Evolutionary conservation across 495 filamentous ascomycete genomes (phyloP).

Genomic region (Talaromyces wortmannii): DNA sequence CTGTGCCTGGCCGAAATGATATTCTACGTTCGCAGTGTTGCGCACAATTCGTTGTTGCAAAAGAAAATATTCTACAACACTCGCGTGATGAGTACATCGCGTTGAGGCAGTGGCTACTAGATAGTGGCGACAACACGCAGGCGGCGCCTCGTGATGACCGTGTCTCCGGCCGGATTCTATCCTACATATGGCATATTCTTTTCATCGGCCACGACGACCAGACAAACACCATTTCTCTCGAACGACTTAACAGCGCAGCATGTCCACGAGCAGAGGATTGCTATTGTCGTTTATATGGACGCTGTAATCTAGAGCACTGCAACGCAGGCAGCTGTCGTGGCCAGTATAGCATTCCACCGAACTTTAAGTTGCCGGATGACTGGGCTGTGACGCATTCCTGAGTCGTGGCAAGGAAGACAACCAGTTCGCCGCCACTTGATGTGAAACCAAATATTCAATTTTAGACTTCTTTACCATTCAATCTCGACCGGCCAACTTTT

Average conservation of each 20-base stretch:
- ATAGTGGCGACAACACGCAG: slow-evolving; percentile 12
- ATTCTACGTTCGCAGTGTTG: slow-evolving; percentile 36
- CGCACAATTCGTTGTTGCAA: slow-evolving; percentile 36
- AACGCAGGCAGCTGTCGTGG: slow-evolving; percentile 22
- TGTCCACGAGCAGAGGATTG: slow-evolving; percentile 34
- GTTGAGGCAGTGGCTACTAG: slow-evolving; percentile 36
- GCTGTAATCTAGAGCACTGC: slow-evolving; percentile 24
- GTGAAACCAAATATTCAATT: background rate
- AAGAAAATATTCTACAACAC: slow-evolving; percentile 28
- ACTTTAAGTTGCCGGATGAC: slow-evolving; percentile 28
- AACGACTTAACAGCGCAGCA: slow-evolving; percentile 26
- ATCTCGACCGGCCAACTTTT: no score
- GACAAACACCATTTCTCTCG: slow-evolving; percentile 30
- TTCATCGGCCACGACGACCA: slow-evolving; percentile 28
- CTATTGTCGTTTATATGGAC: slow-evolving; percentile 38
- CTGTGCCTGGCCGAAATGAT: slow-evolving; percentile 19
- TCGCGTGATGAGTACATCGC: slow-evolving; percentile 30
- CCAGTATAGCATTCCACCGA: slow-evolving; percentile 27
- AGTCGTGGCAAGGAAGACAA: background rate
- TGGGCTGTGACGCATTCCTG: slow-evolving; percentile 21
- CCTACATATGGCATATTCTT: slow-evolving; percentile 37
- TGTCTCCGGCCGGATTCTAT: slow-evolving; percentile 30
- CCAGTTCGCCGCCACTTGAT: no score
- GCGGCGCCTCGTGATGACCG: slow-evolving; percentile 29
- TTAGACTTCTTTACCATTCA: background rate